Percentiles rank a stretch among this genome's conserved stretches.
Conservation (phyloP, 2,329 filamentous ascomycete genomes). For the Aspergillus proliferans region DNA sequence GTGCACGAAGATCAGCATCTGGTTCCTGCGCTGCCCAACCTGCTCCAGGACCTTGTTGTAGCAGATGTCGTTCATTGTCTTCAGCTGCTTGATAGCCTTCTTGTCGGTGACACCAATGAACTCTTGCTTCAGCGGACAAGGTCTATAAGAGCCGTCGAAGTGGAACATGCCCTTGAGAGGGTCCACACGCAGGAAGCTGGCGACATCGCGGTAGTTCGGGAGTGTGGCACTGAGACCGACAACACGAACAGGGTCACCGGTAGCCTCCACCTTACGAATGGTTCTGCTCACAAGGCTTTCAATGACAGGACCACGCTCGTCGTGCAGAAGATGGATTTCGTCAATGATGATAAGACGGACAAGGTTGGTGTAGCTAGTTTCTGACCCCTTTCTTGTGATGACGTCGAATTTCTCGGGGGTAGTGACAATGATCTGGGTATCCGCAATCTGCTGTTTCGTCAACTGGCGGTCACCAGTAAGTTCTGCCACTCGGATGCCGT, state of each 20-base stretch:
- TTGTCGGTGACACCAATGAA: constrained; percentile 97
- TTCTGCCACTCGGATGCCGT: constrained; percentile 89
- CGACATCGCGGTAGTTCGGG: constrained; percentile 94
- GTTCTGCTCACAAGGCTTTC: constrained; percentile 96
- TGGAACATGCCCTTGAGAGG: constrained; percentile 82
- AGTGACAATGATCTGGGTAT: constrained; percentile 96
- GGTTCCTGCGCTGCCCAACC: constrained; percentile 84
- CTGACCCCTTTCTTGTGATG: constrained; percentile 94
- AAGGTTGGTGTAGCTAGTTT: constrained; percentile 94
- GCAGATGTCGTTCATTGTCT: constrained; percentile 98
- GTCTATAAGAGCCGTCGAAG: constrained; percentile 89
- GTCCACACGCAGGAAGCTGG: constrained; percentile 88
- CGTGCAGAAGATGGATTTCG: constrained; percentile 94
- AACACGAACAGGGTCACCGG: constrained; percentile 83
- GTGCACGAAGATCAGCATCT: constrained; percentile 99
- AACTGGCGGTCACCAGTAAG: constrained; percentile 95
- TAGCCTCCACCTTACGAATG: constrained; percentile 88
- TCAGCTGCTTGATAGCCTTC: constrained; percentile 97
- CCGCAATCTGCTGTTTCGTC: constrained; percentile 95
- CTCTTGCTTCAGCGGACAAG: constrained; percentile 90
- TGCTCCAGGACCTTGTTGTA: constrained; percentile 97
- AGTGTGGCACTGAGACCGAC: constrained; percentile 90
- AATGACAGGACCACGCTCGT: constrained; percentile 91
- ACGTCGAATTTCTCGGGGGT: constrained; percentile 99
- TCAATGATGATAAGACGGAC: constrained; percentile 94